These are phyloP conservation scores for Vigna trinervia DNA, from an alignment of 306 rosid species.

Conservation along the genomic window DNA sequence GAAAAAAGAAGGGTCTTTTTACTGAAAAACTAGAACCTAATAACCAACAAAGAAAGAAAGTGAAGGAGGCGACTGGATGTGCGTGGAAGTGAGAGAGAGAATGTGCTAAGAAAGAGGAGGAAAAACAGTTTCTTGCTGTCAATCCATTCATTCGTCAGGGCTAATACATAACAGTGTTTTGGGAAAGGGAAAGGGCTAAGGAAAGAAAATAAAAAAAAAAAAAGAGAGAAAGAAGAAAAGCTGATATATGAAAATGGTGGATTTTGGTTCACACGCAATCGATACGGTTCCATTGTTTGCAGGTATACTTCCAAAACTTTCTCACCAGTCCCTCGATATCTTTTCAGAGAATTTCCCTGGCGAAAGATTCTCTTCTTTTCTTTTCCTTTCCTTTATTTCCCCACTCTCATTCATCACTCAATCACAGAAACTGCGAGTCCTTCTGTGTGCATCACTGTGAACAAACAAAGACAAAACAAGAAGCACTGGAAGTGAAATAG, in stretches of 20 bases:
- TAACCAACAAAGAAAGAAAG: constrained; percentile 19
- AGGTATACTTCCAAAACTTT: constrained; percentile 53
- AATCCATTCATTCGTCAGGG: constrained; percentile 57
- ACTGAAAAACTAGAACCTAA: background rate
- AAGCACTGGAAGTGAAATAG: background rate
- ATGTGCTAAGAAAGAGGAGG: constrained; percentile 44
- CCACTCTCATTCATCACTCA: constrained; percentile 36
- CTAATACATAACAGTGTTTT: constrained; percentile 57
- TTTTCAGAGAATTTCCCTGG: constrained; percentile 54
- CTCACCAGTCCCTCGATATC: constrained; percentile 36
- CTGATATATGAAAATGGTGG: constrained; percentile 42
- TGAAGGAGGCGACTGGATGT: constrained; percentile 10
- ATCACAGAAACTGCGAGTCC: constrained; percentile 46
- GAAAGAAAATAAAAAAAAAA: background rate
- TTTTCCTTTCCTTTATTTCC: constrained; percentile 1
- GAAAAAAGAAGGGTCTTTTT: background rate
- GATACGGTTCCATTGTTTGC: constrained; percentile 43
- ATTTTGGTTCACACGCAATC: constrained; percentile 65
- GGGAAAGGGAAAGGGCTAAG: constrained; percentile 21
- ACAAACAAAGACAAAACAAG: constrained; percentile 7
- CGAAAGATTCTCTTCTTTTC: constrained; percentile 33
- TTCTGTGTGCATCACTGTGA: constrained; percentile 1
- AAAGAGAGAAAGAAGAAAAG: constrained; percentile 38
- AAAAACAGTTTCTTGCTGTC: constrained; percentile 54
- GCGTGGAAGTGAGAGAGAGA: constrained; percentile 43